Conservation (phyloP, 371 early-diverging fungal species). For the Rhizopus stolonifer region DNA sequence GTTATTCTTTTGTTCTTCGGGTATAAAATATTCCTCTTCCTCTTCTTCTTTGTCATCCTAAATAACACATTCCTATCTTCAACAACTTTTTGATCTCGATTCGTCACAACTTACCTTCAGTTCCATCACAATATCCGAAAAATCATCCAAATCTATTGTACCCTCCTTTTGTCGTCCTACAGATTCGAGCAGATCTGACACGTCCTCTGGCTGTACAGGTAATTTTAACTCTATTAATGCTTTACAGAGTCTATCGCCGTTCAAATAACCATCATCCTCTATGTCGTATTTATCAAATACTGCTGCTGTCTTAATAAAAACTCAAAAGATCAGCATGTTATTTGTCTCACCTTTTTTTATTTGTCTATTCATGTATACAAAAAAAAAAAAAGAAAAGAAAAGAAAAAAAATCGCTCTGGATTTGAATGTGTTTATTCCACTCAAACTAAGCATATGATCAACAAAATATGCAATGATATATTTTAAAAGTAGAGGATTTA, state of each 20-base stretch:
- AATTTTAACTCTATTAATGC: constrained; percentile 25
- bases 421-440: background rate
- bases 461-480: no score
- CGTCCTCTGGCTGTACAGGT: constrained; percentile 18
- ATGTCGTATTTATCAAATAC: constrained; percentile 31
- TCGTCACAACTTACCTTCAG: constrained; percentile 21
- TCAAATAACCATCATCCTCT: constrained; percentile 26
- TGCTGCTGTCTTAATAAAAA: no score
- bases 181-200: constrained; percentile 21
- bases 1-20: constrained; percentile 1
- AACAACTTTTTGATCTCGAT: background rate
- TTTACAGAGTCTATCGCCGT: constrained; percentile 20
- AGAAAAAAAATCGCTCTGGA: background rate
- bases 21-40: constrained; percentile 7
- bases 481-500: no score
- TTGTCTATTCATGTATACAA: constrained; percentile 6
- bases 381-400: background rate
- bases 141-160: constrained; percentile 28
- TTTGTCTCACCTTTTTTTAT: constrained; percentile 18
- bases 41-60: constrained; percentile 4
- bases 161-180: constrained; percentile 31
- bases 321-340: no score
- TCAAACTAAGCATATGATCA: no score
- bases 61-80: background rate
- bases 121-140: constrained; percentile 28